Evolutionary conservation across 2,329 filamentous ascomycete species (phyloP), one percentile per base, ranked within the genome.

Genomic region (Colletotrichum sojae): DNA sequence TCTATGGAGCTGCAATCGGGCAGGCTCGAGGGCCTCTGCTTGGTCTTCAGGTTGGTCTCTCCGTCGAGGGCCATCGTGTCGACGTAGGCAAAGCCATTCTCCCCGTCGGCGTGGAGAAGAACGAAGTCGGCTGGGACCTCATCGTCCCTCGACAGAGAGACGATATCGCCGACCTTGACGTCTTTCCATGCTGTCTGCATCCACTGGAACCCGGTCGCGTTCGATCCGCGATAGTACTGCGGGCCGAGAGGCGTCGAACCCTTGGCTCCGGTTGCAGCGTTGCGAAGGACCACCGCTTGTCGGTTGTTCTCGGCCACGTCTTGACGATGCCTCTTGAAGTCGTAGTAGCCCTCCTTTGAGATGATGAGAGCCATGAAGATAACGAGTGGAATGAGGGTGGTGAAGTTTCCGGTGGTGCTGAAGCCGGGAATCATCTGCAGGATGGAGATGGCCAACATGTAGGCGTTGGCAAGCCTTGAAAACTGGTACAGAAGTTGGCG

Each of bases 401-500:
- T 94, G 74, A 88, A 94, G 52, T 78, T 91, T 77, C 92, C 92
- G 10, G 92, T 94, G 3, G 92, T 94, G 79, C 91, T 93, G 61
- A 94, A 83, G 20, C 90, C 91, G 13, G 92, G 92, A 75, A 94
- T 77, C 81, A 92, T 93, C 80, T 97, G 94, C 59, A 95, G 85
- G 71, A 97, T 91, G 46, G 93, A 93, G 73, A 97, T 90, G 73
- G 92, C 90, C 64, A 97, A 85, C 79, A 97, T 97, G 79, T 97
- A 89, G 75, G 97, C 95, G 79, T 97, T 97, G 73, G 92, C 92
- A 51, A 97, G 82, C 71, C 95, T 92, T 8, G 93, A 92, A 76
- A 96, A 96, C 75, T 97, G 94, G 61, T 94, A 94, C 69, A 95
- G 86, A 13, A 97, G 79, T 77, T 97, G 94, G 70, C 94, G 92